Conservation (phyloP, 805 yeast genomes). For the Spathaspora girioi region DNA sequence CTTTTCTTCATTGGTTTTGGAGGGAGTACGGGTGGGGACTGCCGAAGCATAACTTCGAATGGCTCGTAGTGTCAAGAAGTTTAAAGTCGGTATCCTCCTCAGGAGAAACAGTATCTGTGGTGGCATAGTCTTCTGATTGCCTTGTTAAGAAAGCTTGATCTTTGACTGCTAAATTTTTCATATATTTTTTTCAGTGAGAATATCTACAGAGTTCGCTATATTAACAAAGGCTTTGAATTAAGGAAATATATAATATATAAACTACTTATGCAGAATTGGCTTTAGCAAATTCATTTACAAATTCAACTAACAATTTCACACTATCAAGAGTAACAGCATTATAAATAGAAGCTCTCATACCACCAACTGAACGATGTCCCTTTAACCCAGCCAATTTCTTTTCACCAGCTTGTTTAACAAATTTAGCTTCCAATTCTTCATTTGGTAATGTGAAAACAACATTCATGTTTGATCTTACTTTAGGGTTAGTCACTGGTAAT, state of each 20-base stretch:
- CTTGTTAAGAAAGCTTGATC: not conserved
- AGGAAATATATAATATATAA: too few species aligned
- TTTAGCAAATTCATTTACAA: slow-evolving; percentile 58
- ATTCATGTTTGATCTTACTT: slow-evolving; percentile 82
- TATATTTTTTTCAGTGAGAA: not conserved
- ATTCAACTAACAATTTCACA: slow-evolving; percentile 53
- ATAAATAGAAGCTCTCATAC: slow-evolving; percentile 89
- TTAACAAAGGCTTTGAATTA: not conserved
- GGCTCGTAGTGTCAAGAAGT: not conserved
- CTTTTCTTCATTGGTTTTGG: slow-evolving; percentile 13
- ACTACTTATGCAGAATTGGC: slow-evolving; percentile 14
- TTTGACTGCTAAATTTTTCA: not conserved
- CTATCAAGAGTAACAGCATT: slow-evolving; percentile 75
- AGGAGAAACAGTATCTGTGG: not conserved
- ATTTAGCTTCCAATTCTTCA: slow-evolving; percentile 62
- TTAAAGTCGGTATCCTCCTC: not conserved
- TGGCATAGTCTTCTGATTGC: not conserved
- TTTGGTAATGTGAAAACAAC: slow-evolving; percentile 78
- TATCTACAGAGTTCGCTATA: not conserved
- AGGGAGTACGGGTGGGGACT: not conserved
- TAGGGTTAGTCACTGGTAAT: slow-evolving; percentile 56
- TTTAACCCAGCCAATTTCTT: slow-evolving; percentile 70
- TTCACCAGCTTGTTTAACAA: slow-evolving; percentile 63
- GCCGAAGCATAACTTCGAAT: not conserved
- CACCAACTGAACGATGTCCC: slow-evolving; percentile 97